Percentiles rank a stretch among this genome's conserved stretches.
Conservation (phyloP, 331 rosid species). For the Malus hybrid region DNA sequence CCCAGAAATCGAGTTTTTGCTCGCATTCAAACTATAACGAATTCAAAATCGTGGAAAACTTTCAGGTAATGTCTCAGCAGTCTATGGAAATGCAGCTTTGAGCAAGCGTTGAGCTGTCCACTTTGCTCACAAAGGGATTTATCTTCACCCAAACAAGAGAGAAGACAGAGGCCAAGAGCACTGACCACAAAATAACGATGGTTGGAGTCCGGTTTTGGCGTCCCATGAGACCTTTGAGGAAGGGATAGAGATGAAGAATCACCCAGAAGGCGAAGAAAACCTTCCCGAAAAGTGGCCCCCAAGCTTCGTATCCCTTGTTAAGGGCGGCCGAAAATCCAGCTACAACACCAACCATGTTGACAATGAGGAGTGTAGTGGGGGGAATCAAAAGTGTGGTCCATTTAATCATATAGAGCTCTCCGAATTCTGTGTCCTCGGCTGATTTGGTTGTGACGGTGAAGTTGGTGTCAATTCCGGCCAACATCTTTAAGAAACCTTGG, state of each 20-base stretch:
- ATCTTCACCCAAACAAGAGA: no score
- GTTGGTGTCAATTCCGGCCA: constrained; percentile 88
- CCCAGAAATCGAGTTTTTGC: background rate
- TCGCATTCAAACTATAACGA: background rate
- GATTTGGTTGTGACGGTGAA: constrained; percentile 89
- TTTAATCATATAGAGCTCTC: constrained; percentile 78
- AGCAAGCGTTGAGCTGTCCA: constrained; percentile 29
- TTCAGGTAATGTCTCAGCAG: constrained; percentile 34
- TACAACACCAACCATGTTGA: constrained; percentile 87
- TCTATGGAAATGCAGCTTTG: constrained; percentile 73
- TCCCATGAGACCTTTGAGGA: no score
- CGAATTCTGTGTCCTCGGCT: constrained; percentile 80
- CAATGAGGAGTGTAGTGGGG: constrained; percentile 71
- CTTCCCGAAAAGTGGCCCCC: constrained; percentile 65
- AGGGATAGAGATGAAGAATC: no score
- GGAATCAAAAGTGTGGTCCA: constrained; percentile 95
- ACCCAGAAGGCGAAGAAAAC: no score
- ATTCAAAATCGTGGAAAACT: constrained; percentile 23
- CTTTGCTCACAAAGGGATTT: no score
- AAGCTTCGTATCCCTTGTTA: constrained; percentile 81
- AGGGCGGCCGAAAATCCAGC: constrained; percentile 97
- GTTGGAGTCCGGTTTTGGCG: no score
- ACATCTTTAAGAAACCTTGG: constrained; percentile 88
- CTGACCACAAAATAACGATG: no score
- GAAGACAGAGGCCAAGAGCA: no score